phyloP scores from a whole-genome alignment of 768 basidiomycete genomes.

The Podaxis pistillaris region DNA sequence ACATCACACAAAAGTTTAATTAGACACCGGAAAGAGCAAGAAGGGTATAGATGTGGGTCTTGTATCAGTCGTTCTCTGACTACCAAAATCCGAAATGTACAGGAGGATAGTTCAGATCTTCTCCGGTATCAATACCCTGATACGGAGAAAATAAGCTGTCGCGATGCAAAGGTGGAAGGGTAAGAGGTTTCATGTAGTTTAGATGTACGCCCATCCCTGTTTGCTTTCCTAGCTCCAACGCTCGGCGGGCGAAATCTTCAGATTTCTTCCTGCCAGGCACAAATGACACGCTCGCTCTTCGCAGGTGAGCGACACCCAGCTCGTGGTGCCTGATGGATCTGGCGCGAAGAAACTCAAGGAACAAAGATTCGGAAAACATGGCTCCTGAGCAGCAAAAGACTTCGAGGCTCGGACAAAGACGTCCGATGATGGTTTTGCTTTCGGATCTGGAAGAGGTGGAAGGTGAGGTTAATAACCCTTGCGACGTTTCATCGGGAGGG shows the following conservation, averaged over 20 bases:
- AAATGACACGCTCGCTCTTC: not conserved
- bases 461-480: not conserved
- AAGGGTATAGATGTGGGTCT: not conserved
- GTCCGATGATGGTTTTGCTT: not conserved
- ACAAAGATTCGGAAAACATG: conserved; percentile 1
- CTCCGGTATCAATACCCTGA: not conserved
- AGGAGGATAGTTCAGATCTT: not conserved
- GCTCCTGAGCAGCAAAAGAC: not conserved
- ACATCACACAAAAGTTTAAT: not conserved
- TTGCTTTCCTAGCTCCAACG: not conserved
- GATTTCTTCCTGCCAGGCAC: not conserved
- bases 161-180: not conserved
- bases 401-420: not conserved
- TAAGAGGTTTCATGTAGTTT: not conserved
- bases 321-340: not conserved
- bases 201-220: not conserved
- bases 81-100: not conserved
- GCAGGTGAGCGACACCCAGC: not conserved
- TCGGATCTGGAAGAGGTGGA: not conserved
- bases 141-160: not conserved
- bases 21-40: not conserved
- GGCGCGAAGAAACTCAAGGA: conserved; percentile 1
- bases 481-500: not conserved
- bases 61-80: not conserved
- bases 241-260: not conserved